Evolutionary conservation across 1,139 yeast genomes (phyloP).

Genomic region (Groenewaldozyma auringiensis): DNA sequence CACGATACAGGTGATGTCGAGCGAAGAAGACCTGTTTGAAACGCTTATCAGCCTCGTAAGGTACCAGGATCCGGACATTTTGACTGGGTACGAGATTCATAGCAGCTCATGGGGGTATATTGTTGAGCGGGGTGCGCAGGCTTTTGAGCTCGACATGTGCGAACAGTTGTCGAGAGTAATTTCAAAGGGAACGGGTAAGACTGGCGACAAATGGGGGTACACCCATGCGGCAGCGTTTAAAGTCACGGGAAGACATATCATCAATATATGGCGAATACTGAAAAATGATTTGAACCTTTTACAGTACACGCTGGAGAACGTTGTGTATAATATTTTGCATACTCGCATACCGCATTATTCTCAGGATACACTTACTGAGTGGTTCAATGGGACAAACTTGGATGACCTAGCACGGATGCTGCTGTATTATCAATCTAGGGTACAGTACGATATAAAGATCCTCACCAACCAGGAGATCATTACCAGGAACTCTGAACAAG

Average conservation of each 20-base stretch:
- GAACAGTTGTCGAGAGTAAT: constrained; percentile 39
- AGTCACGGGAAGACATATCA: constrained; percentile 70
- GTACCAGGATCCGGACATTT: constrained; percentile 72
- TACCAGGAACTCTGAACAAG: constrained; percentile 69
- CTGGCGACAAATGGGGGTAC: constrained; percentile 74
- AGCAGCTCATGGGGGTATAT: constrained; percentile 84
- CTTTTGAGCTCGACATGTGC: constrained; percentile 46
- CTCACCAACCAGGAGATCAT: constrained; percentile 59
- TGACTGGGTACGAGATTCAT: constrained; percentile 81
- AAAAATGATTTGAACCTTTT: constrained; percentile 55
- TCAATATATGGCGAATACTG: constrained; percentile 78
- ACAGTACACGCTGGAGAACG: constrained; percentile 71
- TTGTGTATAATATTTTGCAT: constrained; percentile 60
- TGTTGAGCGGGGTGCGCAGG: constrained; percentile 50
- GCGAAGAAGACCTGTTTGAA: constrained; percentile 52
- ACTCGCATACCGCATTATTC: constrained; percentile 58
- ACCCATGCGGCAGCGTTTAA: constrained; percentile 64
- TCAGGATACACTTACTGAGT: constrained; percentile 42
- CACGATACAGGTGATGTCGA: constrained; percentile 30
- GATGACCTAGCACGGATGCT: constrained; percentile 2
- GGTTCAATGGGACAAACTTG: constrained; percentile 35
- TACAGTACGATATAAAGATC: constrained; percentile 48
- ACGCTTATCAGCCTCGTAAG: constrained; percentile 51
- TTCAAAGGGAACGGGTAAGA: constrained; percentile 33
- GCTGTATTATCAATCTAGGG: constrained; percentile 32